Evolutionary conservation across 2,329 filamentous ascomycete species (phyloP).

Genomic region (Mycosphaerella sp.): DNA sequence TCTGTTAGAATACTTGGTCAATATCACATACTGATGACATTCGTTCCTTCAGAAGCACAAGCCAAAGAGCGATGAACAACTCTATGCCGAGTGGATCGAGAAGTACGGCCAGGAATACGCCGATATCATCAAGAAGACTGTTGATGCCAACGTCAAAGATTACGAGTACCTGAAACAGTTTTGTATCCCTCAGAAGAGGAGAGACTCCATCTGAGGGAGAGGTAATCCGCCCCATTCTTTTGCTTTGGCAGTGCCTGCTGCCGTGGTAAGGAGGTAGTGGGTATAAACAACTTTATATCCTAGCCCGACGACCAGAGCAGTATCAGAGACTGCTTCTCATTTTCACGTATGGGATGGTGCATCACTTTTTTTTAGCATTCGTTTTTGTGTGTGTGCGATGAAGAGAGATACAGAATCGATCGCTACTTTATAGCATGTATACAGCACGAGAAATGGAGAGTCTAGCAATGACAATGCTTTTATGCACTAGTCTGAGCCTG

Average conservation of each 20-base stretch:
- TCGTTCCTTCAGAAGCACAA: constrained; percentile 49
- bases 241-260: background rate
- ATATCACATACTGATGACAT: constrained; percentile 1
- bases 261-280: background rate
- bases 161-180: constrained; percentile 81
- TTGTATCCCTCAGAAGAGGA: constrained; percentile 38
- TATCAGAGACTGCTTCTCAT: too few species aligned
- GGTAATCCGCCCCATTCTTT: background rate
- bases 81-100: constrained; percentile 64
- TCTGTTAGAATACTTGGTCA: too few species aligned
- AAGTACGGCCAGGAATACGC: constrained; percentile 69
- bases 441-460: too few species aligned
- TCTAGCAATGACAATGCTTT: too few species aligned
- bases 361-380: too few species aligned
- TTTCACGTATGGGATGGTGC: too few species aligned
- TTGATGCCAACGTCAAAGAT: constrained; percentile 64
- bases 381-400: too few species aligned
- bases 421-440: too few species aligned
- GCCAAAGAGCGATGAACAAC: constrained; percentile 57
- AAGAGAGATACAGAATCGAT: too few species aligned
- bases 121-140: constrained; percentile 62
- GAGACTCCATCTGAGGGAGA: constrained; percentile 8
- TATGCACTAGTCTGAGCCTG: too few species aligned
- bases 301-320: too few species aligned
- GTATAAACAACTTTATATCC: background rate